Conservation (phyloP, 1,139 yeast species). For the Pichia sp. region DNA sequence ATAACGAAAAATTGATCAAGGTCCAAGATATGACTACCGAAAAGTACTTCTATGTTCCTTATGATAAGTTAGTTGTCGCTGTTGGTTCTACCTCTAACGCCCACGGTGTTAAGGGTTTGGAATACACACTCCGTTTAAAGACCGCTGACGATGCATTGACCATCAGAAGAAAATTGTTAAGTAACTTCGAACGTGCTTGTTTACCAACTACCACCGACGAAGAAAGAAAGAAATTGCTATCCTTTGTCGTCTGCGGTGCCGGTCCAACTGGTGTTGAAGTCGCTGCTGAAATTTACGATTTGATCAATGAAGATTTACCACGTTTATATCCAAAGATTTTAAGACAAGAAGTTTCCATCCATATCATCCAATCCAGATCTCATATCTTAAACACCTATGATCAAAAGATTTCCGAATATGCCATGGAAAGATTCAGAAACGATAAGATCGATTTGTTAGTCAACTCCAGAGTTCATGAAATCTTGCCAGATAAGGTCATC, state of each 20-base stretch:
- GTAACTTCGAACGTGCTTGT: slow-evolving; percentile 56
- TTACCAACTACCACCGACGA: slow-evolving; percentile 58
- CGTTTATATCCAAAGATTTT: slow-evolving; percentile 53
- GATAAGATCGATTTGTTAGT: slow-evolving; percentile 58
- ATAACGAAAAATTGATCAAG: slow-evolving; percentile 51
- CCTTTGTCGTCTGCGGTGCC: slow-evolving; percentile 69
- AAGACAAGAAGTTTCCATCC: slow-evolving; percentile 59
- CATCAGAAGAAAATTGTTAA: slow-evolving; percentile 52
- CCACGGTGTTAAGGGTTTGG: slow-evolving; percentile 63
- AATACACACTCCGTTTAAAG: slow-evolving; percentile 55
- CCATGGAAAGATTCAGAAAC: slow-evolving; percentile 55
- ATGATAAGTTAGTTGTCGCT: slow-evolving; percentile 61
- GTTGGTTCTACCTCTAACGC: slow-evolving; percentile 66
- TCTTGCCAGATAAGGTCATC: slow-evolving; percentile 50
- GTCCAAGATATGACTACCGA: slow-evolving; percentile 37
- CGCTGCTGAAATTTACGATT: slow-evolving; percentile 62
- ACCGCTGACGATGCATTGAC: slow-evolving; percentile 64
- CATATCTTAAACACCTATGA: slow-evolving; percentile 65
- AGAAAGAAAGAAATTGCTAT: slow-evolving; percentile 54
- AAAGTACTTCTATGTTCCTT: slow-evolving; percentile 58
- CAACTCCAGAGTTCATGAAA: slow-evolving; percentile 57
- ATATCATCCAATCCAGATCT: slow-evolving; percentile 62
- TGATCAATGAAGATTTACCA: slow-evolving; percentile 57
- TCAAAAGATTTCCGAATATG: slow-evolving; percentile 57
- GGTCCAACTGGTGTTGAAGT: slow-evolving; percentile 73